phyloP scores from a whole-genome alignment of 805 yeast genomes.

The Hanseniaspora thailandica region DNA sequence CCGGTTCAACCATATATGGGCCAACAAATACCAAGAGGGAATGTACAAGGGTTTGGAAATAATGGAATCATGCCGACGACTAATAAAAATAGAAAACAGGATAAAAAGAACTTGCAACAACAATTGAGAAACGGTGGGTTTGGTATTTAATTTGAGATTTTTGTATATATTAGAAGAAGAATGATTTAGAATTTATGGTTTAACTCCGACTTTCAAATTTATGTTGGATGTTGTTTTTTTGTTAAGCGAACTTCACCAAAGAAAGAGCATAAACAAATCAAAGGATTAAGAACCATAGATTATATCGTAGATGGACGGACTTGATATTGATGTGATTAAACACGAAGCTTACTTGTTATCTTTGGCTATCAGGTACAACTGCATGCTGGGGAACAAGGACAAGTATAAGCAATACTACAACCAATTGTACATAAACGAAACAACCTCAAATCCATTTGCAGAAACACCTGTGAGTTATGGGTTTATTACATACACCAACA shows the following conservation, averaged over 20 bases:
- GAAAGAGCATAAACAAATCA: no score
- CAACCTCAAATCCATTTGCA: background rate
- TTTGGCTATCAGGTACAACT: background rate
- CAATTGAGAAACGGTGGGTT: conserved; percentile 15
- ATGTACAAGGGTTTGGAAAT: background rate
- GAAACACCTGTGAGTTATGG: conserved; percentile 1
- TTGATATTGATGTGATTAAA: background rate
- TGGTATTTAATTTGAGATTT: conserved; percentile 8
- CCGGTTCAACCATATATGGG: conserved; percentile 1
- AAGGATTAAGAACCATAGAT: no score
- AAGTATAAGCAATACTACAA: background rate
- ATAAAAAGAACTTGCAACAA: conserved; percentile 11
- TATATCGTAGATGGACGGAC: background rate
- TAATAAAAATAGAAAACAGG: conserved; percentile 6
- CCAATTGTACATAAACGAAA: conserved; percentile 1
- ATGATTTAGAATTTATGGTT: no score
- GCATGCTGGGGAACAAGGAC: background rate
- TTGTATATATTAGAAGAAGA: background rate
- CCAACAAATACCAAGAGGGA: background rate
- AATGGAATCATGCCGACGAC: conserved; percentile 11
- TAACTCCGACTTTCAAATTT: no score
- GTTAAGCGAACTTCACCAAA: no score
- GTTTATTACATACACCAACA: background rate
- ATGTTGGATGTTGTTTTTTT: no score
- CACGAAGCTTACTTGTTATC: conserved; percentile 1